Percentiles rank a stretch among this genome's conserved stretches.
phyloP scores from a whole-genome alignment of 495 filamentous ascomycete species.

The Talaromyces proteolyticus region DNA sequence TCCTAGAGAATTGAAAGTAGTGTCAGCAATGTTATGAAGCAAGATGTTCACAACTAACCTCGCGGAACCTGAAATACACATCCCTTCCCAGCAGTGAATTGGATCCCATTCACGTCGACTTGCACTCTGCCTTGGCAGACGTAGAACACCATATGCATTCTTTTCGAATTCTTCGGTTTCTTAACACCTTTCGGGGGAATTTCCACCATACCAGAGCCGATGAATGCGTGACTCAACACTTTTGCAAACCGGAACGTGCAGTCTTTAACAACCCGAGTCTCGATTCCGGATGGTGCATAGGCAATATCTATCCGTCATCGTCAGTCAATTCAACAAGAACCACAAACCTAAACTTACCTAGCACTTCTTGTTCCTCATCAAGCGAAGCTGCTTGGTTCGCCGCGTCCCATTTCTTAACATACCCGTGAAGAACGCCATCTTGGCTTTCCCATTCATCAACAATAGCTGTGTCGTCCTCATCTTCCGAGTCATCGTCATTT shows the following conservation, averaged over 20 bases:
- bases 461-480: too few species aligned
- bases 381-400: constrained; percentile 39
- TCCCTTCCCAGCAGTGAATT: constrained; percentile 76
- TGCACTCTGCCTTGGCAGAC: constrained; percentile 73
- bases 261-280: constrained; percentile 67
- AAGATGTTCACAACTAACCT: constrained; percentile 54
- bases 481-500: constrained; percentile 43
- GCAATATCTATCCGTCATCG: constrained; percentile 60
- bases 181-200: constrained; percentile 77
- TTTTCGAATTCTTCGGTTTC: constrained; percentile 80
- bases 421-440: constrained; percentile 51
- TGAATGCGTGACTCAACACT: constrained; percentile 73
- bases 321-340: constrained; percentile 13
- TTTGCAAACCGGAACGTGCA: constrained; percentile 82
- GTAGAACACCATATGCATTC: constrained; percentile 95
- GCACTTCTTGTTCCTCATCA: constrained; percentile 54
- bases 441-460: constrained; percentile 58
- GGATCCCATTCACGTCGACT: constrained; percentile 65
- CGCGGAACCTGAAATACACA: constrained; percentile 90
- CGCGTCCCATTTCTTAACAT: constrained; percentile 51
- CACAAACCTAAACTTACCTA: constrained; percentile 33
- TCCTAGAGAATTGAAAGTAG: too few species aligned
- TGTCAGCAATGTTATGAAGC: background rate
- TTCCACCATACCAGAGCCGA: constrained; percentile 84
- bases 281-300: constrained; percentile 66